Percentiles rank a stretch among this genome's conserved stretches.
Conservation (phyloP, 345 rosid genomes). For the Eucalyptus microcorys region DNA sequence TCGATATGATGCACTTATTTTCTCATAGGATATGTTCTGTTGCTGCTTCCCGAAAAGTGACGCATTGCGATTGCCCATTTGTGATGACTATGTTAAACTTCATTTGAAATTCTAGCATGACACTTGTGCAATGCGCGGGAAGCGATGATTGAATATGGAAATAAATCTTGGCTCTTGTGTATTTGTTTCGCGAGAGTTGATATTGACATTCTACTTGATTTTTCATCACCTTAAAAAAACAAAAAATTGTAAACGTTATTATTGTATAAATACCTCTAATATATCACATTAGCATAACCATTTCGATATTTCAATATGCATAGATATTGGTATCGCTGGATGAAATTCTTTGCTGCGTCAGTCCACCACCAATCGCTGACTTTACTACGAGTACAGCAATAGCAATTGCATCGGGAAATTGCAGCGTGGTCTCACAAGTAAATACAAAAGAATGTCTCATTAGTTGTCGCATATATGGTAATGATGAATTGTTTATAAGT, state of each 20-base stretch:
- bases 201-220: background rate
- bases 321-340: no score
- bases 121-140: background rate
- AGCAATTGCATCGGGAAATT: no score
- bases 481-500: background rate
- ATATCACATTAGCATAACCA: background rate
- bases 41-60: background rate
- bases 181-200: background rate
- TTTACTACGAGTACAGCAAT: background rate
- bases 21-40: background rate
- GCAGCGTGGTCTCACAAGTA: background rate
- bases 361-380: no score
- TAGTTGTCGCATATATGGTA: background rate
- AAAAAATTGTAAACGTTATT: background rate
- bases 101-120: background rate
- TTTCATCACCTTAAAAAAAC: background rate
- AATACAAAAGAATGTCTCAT: background rate
- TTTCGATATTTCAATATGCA: background rate
- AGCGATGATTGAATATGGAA: background rate
- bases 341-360: no score
- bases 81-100: background rate
- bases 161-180: background rate
- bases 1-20: background rate
- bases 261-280: background rate
- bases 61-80: background rate